Evolutionary conservation across 768 basidiomycete genomes (phyloP).

Genomic region (Phlebiopsis flavidoalba): DNA sequence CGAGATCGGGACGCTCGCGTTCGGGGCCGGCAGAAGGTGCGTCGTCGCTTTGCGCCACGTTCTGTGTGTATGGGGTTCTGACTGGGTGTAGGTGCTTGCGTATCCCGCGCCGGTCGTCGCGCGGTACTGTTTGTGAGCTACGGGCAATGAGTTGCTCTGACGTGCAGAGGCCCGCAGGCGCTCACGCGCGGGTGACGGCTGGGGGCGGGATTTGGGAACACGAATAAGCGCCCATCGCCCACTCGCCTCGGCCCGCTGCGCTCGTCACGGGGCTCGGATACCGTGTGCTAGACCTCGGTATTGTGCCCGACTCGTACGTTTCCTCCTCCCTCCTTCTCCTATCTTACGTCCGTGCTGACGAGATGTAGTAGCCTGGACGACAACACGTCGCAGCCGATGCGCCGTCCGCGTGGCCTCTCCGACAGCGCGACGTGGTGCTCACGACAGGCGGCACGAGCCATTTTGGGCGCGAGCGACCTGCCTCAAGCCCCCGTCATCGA

Average conservation of each 20-base stretch:
- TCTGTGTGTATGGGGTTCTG: background rate
- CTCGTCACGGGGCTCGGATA: conserved; percentile 74
- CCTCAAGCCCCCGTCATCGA: conserved; percentile 88
- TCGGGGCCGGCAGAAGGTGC: conserved; percentile 66
- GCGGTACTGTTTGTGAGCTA: conserved; percentile 83
- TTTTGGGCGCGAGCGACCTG: conserved; percentile 85
- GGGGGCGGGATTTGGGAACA: conserved; percentile 82
- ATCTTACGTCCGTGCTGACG: background rate
- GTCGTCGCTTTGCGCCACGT: conserved; percentile 34
- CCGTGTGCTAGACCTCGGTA: conserved; percentile 73
- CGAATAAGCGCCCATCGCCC: conserved; percentile 83
- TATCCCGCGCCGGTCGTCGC: conserved; percentile 67
- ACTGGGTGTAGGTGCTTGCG: conserved; percentile 52
- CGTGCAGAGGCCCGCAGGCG: conserved; percentile 38
- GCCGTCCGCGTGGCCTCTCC: conserved; percentile 49
- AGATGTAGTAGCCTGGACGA: conserved; percentile 37
- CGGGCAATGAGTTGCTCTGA: conserved; percentile 81
- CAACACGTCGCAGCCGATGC: conserved; percentile 56
- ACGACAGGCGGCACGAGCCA: conserved; percentile 90
- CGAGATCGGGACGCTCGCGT: conserved; percentile 78
- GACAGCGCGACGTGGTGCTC: conserved; percentile 69
- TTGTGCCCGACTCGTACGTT: conserved; percentile 66
- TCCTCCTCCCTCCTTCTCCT: conserved; percentile 17
- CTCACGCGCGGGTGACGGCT: conserved; percentile 34
- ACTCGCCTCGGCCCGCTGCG: conserved; percentile 53